phyloP scores from a whole-genome alignment of 495 filamentous ascomycete genomes.

The Echria macrotheca region DNA sequence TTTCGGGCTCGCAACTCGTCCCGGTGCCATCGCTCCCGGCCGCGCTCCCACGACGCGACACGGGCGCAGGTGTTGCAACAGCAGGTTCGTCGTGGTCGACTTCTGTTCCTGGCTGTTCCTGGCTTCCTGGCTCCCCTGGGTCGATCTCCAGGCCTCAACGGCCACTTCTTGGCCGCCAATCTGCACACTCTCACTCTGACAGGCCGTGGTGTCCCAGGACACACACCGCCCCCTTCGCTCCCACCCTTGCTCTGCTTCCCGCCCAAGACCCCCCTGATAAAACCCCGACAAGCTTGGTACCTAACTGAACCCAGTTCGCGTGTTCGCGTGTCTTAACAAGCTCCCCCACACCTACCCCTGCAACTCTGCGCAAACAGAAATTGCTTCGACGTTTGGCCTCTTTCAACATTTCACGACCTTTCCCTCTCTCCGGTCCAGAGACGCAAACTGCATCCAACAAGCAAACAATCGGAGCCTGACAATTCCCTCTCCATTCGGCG shows the following conservation, averaged over 20 bases:
- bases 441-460: slow-evolving; percentile 14
- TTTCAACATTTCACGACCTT: slow-evolving; percentile 5
- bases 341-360: slow-evolving; percentile 26
- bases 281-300: slow-evolving; percentile 8
- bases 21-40: slow-evolving; percentile 6
- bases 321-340: slow-evolving; percentile 23
- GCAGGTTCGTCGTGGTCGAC: neutral
- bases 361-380: slow-evolving; percentile 7
- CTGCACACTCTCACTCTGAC: neutral
- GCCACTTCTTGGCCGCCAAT: no score
- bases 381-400: slow-evolving; percentile 3
- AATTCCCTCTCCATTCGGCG: no score
- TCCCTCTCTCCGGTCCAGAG: slow-evolving; percentile 1
- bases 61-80: neutral
- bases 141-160: no score
- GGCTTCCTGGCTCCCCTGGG: no score
- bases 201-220: neutral
- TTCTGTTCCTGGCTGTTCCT: no score
- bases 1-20: slow-evolving; percentile 11
- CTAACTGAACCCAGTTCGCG: slow-evolving; percentile 17
- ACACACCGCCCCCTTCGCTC: slow-evolving; percentile 3
- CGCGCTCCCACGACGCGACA: slow-evolving; percentile 6
- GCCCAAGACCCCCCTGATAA: slow-evolving; percentile 6
- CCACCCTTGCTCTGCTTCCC: slow-evolving; percentile 5
- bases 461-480: slow-evolving; percentile 13